Percentiles rank a stretch among this genome's conserved stretches.
phyloP scores from a whole-genome alignment of 768 basidiomycete species.

The Scleroderma bovista region DNA sequence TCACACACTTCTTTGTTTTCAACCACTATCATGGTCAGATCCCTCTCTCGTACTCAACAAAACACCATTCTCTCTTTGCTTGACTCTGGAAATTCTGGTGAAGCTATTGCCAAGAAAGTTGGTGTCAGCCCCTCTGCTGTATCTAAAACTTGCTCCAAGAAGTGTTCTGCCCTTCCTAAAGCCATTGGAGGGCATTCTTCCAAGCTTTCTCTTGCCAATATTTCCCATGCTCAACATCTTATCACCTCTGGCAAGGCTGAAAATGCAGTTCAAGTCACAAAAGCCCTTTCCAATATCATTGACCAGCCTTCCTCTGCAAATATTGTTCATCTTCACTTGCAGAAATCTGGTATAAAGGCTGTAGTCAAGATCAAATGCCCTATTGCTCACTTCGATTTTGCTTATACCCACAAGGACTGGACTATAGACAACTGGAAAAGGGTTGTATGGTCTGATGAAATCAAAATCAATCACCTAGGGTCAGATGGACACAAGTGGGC shows the following conservation, averaged over 20 bases:
- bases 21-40: not conserved
- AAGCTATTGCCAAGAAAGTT: not conserved
- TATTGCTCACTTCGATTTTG: conserved; percentile 4
- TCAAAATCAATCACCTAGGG: conserved; percentile 26
- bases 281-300: not conserved
- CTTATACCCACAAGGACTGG: conserved; percentile 3
- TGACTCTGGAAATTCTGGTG: not conserved
- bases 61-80: not conserved
- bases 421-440: conserved; percentile 18
- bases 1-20: not conserved
- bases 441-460: conserved; percentile 17
- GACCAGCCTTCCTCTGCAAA: not conserved
- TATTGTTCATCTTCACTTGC: not conserved
- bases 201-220: conserved; percentile 7
- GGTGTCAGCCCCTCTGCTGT: not conserved
- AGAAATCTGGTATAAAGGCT: not conserved
- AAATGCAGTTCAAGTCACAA: not conserved
- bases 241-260: not conserved
- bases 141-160: not conserved
- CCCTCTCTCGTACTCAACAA: not conserved
- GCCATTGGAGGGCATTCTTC: not conserved
- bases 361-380: not conserved
- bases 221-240: not conserved
- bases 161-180: conserved; percentile 1
- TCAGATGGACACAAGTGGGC: conserved; percentile 24